Conservation (phyloP, 2,329 filamentous ascomycete genomes). For the Chaetomium sp. region DNA sequence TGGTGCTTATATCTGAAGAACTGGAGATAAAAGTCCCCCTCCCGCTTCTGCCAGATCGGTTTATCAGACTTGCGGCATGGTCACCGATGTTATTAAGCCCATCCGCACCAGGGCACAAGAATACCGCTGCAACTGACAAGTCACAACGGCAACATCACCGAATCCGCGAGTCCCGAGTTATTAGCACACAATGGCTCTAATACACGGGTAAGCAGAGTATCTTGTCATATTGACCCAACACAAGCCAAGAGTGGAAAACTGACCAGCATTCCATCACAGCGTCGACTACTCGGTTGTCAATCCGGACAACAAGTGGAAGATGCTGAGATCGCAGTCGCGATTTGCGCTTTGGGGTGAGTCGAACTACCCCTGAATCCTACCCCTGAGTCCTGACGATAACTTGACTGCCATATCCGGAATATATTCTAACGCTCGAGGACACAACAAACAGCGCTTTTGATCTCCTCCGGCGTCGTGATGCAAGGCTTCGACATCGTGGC, state of each 20-base stretch:
- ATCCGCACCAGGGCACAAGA: not conserved
- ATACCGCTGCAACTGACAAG: not conserved
- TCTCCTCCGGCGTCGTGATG: constrained; percentile 3
- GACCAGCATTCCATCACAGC: not conserved
- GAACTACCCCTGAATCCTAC: not conserved
- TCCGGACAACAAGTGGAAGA: constrained; percentile 1
- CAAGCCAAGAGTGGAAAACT: not conserved
- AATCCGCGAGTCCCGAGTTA: not conserved
- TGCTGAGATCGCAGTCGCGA: constrained; percentile 1
- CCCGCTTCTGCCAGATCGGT: not conserved
- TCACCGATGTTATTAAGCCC: not conserved
- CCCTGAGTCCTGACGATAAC: not conserved
- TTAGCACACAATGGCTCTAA: not conserved
- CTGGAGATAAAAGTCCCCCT: not conserved
- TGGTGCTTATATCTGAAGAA: not conserved
- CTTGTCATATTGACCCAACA: not conserved
- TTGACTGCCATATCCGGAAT: not conserved
- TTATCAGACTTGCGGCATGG: not conserved
- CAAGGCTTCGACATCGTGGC: constrained; percentile 2
- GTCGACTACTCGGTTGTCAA: constrained; percentile 4
- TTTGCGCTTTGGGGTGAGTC: constrained; percentile 1
- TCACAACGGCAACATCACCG: not conserved
- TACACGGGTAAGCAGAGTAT: not conserved
- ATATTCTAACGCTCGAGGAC: not conserved
- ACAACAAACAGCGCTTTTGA: not conserved